These are phyloP conservation scores for Erysimum cheiri DNA, from an alignment of 441 rosid species.

Conservation along the genomic window DNA sequence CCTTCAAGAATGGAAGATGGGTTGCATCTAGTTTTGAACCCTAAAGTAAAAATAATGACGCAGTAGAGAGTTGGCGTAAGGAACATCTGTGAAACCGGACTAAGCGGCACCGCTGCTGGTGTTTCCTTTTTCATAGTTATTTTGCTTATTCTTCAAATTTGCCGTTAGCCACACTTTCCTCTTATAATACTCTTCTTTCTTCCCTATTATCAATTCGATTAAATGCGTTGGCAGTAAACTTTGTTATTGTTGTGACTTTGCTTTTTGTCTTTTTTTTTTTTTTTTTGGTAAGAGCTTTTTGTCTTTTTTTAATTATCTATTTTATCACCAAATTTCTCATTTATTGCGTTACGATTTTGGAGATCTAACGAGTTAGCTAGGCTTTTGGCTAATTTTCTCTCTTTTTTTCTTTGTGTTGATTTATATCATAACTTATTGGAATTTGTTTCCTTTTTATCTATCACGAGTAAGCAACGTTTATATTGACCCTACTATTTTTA, in stretches of 20 bases:
- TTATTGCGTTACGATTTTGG: neutral
- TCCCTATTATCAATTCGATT: neutral
- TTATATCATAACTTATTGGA: neutral
- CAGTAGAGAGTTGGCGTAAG: constrained; percentile 34
- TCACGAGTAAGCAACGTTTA: neutral
- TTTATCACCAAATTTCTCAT: neutral
- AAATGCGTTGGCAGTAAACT: neutral
- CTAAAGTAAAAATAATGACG: constrained; percentile 57
- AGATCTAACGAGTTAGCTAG: neutral
- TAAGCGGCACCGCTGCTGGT: constrained; percentile 23
- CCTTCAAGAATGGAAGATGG: constrained; percentile 46
- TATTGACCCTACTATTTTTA: no score
- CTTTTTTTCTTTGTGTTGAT: neutral
- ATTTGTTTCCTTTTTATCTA: neutral
- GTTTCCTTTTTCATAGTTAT: neutral
- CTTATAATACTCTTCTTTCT: constrained; percentile 20
- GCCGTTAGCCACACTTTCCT: neutral
- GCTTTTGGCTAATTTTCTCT: neutral
- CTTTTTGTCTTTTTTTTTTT: no score
- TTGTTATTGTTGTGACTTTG: neutral
- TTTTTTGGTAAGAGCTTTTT: no score
- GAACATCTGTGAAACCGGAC: constrained; percentile 37
- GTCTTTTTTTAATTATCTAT: no score
- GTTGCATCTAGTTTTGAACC: constrained; percentile 51
- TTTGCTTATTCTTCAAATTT: neutral